phyloP scores from a whole-genome alignment of 2,329 filamentous ascomycete genomes.

The Tolypocladium nubicola region DNA sequence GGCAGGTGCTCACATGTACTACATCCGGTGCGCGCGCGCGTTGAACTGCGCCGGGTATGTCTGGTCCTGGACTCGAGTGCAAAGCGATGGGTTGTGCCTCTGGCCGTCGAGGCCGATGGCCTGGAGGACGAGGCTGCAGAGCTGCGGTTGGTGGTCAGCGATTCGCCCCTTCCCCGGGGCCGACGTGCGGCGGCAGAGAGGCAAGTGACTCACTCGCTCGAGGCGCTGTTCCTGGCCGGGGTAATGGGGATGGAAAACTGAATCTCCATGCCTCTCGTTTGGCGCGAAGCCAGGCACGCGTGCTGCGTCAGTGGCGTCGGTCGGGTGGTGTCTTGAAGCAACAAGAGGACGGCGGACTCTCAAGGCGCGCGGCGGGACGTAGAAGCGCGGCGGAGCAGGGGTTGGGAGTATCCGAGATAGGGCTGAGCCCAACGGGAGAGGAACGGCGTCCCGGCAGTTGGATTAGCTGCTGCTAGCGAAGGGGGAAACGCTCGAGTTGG shows the following conservation, averaged over 20 bases:
- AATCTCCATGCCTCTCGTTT: constrained; percentile 20
- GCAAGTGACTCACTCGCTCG: not conserved
- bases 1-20: constrained; percentile 20
- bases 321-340: not conserved
- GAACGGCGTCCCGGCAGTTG: not conserved
- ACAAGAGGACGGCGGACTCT: not conserved
- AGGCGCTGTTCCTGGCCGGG: constrained; percentile 7
- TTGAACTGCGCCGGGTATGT: constrained; percentile 26
- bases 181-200: not conserved
- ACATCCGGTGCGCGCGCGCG: constrained; percentile 26
- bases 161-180: not conserved
- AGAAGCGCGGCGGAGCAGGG: not conserved
- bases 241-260: constrained; percentile 24
- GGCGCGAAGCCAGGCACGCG: not conserved
- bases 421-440: not conserved
- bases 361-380: not conserved
- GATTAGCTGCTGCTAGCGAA: not conserved
- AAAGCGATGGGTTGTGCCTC: constrained; percentile 23
- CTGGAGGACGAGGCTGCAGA: not conserved
- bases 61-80: constrained; percentile 25
- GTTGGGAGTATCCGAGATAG: not conserved
- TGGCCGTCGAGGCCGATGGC: constrained; percentile 6
- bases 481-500: not conserved
- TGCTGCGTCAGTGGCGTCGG: not conserved
- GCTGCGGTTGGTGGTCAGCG: not conserved